Base-by-base conservation (phyloP, 163 green algal species). In the Chloroidium sp. region DNA sequence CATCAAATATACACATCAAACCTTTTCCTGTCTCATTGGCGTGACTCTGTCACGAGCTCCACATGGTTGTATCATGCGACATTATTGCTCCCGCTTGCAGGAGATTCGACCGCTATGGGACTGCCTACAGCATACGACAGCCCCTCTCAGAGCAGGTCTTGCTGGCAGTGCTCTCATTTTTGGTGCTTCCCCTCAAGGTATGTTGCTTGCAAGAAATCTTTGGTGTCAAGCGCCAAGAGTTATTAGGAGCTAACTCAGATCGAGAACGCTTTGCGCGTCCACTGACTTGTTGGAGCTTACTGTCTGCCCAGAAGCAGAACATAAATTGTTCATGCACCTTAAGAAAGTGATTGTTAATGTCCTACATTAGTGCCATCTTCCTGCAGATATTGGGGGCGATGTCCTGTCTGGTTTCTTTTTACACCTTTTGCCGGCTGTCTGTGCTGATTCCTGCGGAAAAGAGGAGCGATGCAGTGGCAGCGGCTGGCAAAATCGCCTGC, bases 351-450 rank as follows among this genome's bases (percentile, higher is more conserved):
- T 36, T 36, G 36, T 36, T 36, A 36, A 36, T 36, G 36, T 36
- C 36, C 36, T 36, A 36, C 36, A 36, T 36, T 36, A 36, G 36
- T 36, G 36, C 36, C 36, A 36, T 36, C 36, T 36, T 36, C 36
- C 36, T 36, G 36, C 36, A 36, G 36, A 36, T 36, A 36, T 36
- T 36, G 36, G 36, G 36, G 36, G 64, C 64, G 6, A 13, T 92
- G 62, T 59, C 2, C 62, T 82, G 76, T 62, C 69, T 92, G 36
- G 61, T 89, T 12, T 79, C 74, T 6, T 92, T 86, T 80, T 92
- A 86, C 78, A 57, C 86, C 36, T 81, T 83, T 69, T 87, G 85
- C 67, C 85, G 82, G 2, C 2, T 89, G 13, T 76, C 83, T 8
- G 76, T 68, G 6, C 36, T 88, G 59, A 69, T 92, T 57, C 88